Evolutionary conservation across 108 stramenopile genomes (phyloP), one percentile per base, ranked within the genome.

Genomic region (Skeletonema marinoi): DNA sequence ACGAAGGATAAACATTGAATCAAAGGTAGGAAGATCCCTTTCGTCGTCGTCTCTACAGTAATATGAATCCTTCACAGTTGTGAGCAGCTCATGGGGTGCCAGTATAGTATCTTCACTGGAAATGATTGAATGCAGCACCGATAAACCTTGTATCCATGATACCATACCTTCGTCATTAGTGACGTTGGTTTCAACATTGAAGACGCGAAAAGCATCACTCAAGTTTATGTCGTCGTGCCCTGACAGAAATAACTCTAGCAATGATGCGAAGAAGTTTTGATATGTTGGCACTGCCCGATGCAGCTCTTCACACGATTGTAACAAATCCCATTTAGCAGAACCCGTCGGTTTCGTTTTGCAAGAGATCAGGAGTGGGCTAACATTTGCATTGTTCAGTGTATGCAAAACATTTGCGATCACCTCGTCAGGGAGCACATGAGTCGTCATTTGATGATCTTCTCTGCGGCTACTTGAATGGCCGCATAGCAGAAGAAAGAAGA

Each of bases 1-100:
- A 31, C 79, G 66, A 32, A 80, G 67, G 29, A 66, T 33, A 64
- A 80, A 80, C 72, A 80, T 73, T 33, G 66, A 66, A 5, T 73
- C 25, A 36, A 36, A 65, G n/a, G 79, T 44, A 5, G 79, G 71
- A 14, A 73, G 50, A 31, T 42, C 12, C 62, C 38, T 6, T 60
- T 46, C 39, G 11, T 17, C 62, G 65, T 73, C 66, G 10, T 13
- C 35, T 51, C 48, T 29, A 32, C 33, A 65, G 44, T 80, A 73
- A 56, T 80, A 80, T 14, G 72, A 80, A 68, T 73, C 72, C 67
- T 73, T 73, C 2, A 69, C 56, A 38, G 66, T 69, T 72, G 32
- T 48, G 14, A 80, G 44, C 1, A 80, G 51, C 30, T 61, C 35
- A 46, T 80, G 78, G 59, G 78, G 78, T 12, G 17, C 17, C 17